Conservation (phyloP, 108 stramenopile genomes). For the Cyclotella atomus region DNA sequence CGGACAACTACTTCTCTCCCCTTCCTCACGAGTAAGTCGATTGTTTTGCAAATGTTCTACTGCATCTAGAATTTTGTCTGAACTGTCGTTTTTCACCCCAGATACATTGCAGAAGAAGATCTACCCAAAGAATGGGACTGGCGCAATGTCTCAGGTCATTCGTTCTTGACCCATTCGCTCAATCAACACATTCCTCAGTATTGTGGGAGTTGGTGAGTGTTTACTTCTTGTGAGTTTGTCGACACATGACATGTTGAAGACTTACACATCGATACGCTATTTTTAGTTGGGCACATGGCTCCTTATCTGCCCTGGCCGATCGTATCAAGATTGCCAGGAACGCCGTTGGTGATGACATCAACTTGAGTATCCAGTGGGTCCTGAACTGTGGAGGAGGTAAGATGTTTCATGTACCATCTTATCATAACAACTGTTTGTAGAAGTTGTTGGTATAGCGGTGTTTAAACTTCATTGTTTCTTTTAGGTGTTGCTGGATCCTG, state of each 20-base stretch:
- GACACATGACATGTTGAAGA: conserved; percentile 16
- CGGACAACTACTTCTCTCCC: conserved; percentile 30
- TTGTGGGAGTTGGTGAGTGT: conserved; percentile 11
- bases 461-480: neutral
- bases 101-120: conserved; percentile 56
- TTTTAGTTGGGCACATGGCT: conserved; percentile 37
- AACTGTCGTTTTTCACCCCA: conserved; percentile 13
- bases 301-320: conserved; percentile 81
- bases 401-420: too few relatives aligned
- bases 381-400: conserved; percentile 76
- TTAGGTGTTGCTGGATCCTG: conserved; percentile 63
- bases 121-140: conserved; percentile 68
- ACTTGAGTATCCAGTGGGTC: conserved; percentile 76
- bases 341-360: conserved; percentile 59
- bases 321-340: conserved; percentile 89
- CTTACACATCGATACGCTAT: neutral
- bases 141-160: conserved; percentile 76
- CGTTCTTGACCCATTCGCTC: conserved; percentile 73
- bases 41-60: too few relatives aligned
- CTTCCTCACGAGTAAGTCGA: conserved; percentile 40
- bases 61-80: too few relatives aligned
- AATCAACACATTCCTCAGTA: conserved; percentile 92
- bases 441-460: too few relatives aligned
- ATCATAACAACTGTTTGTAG: too few relatives aligned
- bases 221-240: conserved; percentile 10